Evolutionary conservation across 345 rosid species (phyloP), one percentile per base, ranked within the genome.

Genomic region (Hibiscus mutabilis): DNA sequence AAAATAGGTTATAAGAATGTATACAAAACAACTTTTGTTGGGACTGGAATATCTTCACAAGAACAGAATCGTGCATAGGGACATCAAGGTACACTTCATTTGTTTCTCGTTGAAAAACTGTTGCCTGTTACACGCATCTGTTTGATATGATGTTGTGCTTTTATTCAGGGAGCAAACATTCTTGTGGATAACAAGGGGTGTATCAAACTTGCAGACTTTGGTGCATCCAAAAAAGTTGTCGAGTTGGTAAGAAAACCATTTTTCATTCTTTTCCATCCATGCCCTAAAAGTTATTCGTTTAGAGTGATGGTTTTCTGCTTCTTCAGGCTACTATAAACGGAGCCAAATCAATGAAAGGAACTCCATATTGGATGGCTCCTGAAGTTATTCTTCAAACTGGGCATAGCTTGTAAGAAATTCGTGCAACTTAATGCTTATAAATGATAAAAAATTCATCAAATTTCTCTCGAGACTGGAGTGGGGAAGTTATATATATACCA

Each of bases 281-380:
- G 21, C 27, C 13, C 18, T 33, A 24, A 42, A 11, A 33, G 16
- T 16, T 72, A 0, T 42, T 64, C 31, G 18, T 56, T 33, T 74
- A 22, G 37, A 63, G 29, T 76, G 22, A 63, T 58, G 14, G 62
- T 24, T 65, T 55, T 75, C 56, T 59, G 61, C 83, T 78, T 49
- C 67, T 74, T 29, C 73, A 92, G 97, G 97, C 93, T 69, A 90
- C 97, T 42, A 76, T 92, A 49, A 81, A 84, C 74, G 97, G 92
- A 56, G 96, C 97, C 69, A 92, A 90, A 75, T 92, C 97, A 56
- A 92, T 92, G 96, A 92, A 92, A 74, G 97, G 96, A 11, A 92
- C 97, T 37, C 91, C 96, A 0, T 88, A 90, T 57, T 92, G 97
- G 97, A 92, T 92, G 97, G 97, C 97, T 82, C 97, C 97, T 74